These are phyloP conservation scores for Astragalus glycyphyllos DNA, from an alignment of 306 rosid species.

Conservation along the genomic window DNA sequence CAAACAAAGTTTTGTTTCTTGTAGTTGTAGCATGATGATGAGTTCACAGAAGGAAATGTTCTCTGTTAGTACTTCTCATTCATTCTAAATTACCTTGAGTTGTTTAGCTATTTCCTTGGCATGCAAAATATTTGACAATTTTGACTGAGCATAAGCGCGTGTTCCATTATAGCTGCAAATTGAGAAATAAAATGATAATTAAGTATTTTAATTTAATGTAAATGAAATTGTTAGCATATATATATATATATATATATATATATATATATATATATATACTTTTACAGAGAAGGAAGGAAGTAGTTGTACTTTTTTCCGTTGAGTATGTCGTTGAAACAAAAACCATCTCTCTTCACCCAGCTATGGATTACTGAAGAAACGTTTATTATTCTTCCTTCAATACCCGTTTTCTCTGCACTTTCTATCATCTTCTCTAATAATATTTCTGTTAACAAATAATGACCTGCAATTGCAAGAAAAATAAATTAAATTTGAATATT, in stretches of 20 bases:
- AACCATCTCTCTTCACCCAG: slow-evolving; percentile 81
- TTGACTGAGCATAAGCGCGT: slow-evolving; percentile 83
- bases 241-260: no score
- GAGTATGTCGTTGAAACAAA: slow-evolving; percentile 72
- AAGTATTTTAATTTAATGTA: no score
- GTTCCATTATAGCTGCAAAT: slow-evolving; percentile 88
- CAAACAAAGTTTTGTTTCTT: slow-evolving; percentile 24
- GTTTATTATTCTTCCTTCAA: slow-evolving; percentile 86
- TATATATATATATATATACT: no score
- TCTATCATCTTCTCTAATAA: slow-evolving; percentile 86
- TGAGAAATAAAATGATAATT: not conserved
- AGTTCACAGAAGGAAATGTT: slow-evolving; percentile 4
- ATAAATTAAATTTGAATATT: not conserved
- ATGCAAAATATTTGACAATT: slow-evolving; percentile 86
- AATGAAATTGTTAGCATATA: no score
- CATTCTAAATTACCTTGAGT: slow-evolving; percentile 60
- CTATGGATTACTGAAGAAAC: slow-evolving; percentile 88
- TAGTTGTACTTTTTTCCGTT: slow-evolving; percentile 66
- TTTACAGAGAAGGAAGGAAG: not conserved
- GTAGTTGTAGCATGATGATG: slow-evolving; percentile 8
- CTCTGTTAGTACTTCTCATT: slow-evolving; percentile 13
- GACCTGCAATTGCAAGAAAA: slow-evolving; percentile 62
- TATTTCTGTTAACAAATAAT: slow-evolving; percentile 75
- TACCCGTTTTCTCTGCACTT: slow-evolving; percentile 72
- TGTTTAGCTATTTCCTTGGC: slow-evolving; percentile 81